These are phyloP conservation scores for Sporisorium scitamineum DNA, from an alignment of 1,284 basidiomycete species.

Conservation along the genomic window DNA sequence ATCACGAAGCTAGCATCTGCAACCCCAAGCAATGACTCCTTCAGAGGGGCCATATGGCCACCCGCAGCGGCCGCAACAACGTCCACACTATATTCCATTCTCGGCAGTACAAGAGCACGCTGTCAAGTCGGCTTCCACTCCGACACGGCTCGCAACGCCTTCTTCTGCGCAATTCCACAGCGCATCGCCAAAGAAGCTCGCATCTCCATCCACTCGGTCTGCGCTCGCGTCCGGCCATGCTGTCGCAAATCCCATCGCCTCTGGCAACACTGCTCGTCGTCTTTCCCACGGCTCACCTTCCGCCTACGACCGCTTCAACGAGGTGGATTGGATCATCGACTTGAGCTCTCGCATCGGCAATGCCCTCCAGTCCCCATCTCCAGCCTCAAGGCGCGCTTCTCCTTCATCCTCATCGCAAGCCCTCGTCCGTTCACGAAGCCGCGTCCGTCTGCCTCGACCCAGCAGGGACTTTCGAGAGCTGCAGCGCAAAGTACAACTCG, in stretches of 20 bases:
- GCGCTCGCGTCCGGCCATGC: background rate
- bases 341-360: conserved; percentile 45
- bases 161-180: background rate
- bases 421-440: conserved; percentile 13
- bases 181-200: background rate
- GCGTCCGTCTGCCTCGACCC: conserved; percentile 38
- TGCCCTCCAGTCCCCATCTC: conserved; percentile 25
- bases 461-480: conserved; percentile 46
- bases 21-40: conserved; percentile 9
- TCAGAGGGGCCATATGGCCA: conserved; percentile 8
- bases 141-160: background rate
- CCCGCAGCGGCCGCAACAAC: conserved; percentile 7
- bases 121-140: conserved; percentile 5
- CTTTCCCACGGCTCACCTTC: conserved; percentile 26
- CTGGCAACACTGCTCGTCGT: conserved; percentile 7
- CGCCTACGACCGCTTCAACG: conserved; percentile 50
- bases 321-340: conserved; percentile 47
- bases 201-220: conserved; percentile 2
- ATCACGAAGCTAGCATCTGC: conserved; percentile 1
- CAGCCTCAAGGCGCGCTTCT: background rate
- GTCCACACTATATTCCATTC: conserved; percentile 26
- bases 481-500: conserved; percentile 25
- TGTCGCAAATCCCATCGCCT: background rate
- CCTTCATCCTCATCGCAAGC: conserved; percentile 14
- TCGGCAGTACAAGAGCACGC: conserved; percentile 5